Evolutionary conservation across 2,329 filamentous ascomycete genomes (phyloP), one percentile per base, ranked within the genome.

Genomic region (Penicillium sp.): DNA sequence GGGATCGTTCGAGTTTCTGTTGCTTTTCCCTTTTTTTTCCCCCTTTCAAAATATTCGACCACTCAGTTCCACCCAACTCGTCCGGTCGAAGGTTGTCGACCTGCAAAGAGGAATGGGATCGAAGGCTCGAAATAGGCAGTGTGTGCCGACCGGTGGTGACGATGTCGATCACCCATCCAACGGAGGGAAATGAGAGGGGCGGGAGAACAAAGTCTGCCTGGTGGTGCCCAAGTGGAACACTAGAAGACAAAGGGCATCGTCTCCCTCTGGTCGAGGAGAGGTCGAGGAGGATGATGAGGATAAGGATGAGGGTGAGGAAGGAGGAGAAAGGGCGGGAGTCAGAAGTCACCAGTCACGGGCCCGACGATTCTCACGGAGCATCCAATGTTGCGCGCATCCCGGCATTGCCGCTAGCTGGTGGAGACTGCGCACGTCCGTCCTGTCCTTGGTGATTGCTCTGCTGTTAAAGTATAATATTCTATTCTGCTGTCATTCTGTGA

Each of bases 351-450:
- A n/a, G n/a, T n/a, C 55, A 53, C 56, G 56, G 56, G 55, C 23
- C 27, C 24, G 29, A 46, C 50, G 46, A 43, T 53, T 48, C 48
- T 54, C 13, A 52, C 21, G 21, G 36, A 24, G 21, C 21, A 26
- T 24, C 21, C 21, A 39, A 39, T 53, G 43, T 55, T 43, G 45
- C 46, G 42, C 36, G 39, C 36, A 34, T 58, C 49, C 58, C 59
- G 56, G 44, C 54, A 60, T 54, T 56, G 53, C 60, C 56, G 59
- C 54, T 52, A 56, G 46, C 42, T 49, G 17, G 59, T 63, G 60
- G 59, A 52, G 40, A 55, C 53, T 40, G 51, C 32, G 50, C 51
- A 56, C 51, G 49, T 54, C 50, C 48, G 26, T n/a, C 36, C 36
- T 29, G 39, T 42, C n/a, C n/a, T n/a, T n/a, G n/a, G n/a, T n/a